phyloP scores from a whole-genome alignment of 2,329 filamentous ascomycete genomes.

The Fusarium setosum region DNA sequence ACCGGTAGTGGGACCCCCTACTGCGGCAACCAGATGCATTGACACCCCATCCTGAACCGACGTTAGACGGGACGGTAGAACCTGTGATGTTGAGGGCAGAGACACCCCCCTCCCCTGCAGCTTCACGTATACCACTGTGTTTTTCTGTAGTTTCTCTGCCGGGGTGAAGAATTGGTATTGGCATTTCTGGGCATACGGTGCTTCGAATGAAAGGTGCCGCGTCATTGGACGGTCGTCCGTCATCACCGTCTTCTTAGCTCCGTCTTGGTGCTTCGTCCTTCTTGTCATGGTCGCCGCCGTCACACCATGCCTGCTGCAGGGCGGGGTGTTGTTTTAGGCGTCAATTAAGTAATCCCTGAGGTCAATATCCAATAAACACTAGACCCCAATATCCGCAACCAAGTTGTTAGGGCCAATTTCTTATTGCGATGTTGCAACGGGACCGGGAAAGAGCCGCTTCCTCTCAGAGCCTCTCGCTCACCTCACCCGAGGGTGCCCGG shows the following conservation, averaged over 20 bases:
- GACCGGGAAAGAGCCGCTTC: conserved; percentile 16
- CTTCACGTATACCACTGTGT: conserved; percentile 23
- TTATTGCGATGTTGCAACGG: conserved; percentile 9
- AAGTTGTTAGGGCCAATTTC: conserved; percentile 1
- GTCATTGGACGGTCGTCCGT: conserved; percentile 26
- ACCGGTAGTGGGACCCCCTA: conserved; percentile 29
- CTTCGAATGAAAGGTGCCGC: conserved; percentile 9
- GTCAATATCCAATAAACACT: conserved; percentile 6
- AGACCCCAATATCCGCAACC: conserved; percentile 5
- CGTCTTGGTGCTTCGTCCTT: conserved; percentile 21
- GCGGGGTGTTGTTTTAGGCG: neutral
- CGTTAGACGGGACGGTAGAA: conserved; percentile 29
- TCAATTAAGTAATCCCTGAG: conserved; percentile 13
- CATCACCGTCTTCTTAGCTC: conserved; percentile 15
- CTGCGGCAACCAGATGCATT: conserved; percentile 22
- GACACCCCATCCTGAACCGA: conserved; percentile 34
- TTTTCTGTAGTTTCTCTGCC: conserved; percentile 22
- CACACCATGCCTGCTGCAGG: conserved; percentile 30
- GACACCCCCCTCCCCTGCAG: conserved; percentile 13
- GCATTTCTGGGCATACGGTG: conserved; percentile 38
- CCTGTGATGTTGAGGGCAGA: conserved; percentile 5
- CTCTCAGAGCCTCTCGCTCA: conserved; percentile 1
- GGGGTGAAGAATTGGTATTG: conserved; percentile 29
- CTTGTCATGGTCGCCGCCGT: conserved; percentile 18
- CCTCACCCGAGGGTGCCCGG: conserved; percentile 1